phyloP scores from a whole-genome alignment of 2,329 filamentous ascomycete genomes.

The Chaetomiaceae sp. region DNA sequence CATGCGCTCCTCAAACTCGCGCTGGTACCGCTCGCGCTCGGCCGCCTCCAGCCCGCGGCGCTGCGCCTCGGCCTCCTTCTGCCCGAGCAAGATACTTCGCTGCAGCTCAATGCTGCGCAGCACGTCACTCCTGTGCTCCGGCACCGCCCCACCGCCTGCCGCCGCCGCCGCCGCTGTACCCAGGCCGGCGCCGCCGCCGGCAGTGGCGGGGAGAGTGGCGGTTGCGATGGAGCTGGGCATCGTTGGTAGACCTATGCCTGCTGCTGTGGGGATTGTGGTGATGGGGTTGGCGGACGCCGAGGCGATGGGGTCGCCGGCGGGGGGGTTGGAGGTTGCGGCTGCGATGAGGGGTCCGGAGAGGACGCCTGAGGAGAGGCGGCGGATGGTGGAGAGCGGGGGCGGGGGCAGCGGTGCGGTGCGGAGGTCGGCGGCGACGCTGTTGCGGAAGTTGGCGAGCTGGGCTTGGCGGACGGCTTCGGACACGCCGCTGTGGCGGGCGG shows the following conservation, averaged over 20 bases:
- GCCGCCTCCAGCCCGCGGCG: constrained; percentile 52
- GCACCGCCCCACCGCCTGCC: not conserved
- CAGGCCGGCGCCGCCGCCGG: too few relatives aligned
- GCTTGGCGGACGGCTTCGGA: constrained; percentile 44
- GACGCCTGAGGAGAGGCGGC: not conserved
- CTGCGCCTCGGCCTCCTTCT: constrained; percentile 57
- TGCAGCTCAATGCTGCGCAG: constrained; percentile 48
- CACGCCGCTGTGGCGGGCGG: constrained; percentile 38
- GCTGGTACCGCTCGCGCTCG: constrained; percentile 53
- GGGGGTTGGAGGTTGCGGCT: too few relatives aligned
- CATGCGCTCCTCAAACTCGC: constrained; percentile 68
- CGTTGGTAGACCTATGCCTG: too few relatives aligned
- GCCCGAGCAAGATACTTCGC: constrained; percentile 51
- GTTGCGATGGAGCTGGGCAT: too few relatives aligned
- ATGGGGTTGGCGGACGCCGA: not conserved
- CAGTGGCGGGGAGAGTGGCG: too few relatives aligned
- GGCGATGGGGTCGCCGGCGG: too few relatives aligned
- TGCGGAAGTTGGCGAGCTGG: constrained; percentile 61
- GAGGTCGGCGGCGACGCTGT: constrained; percentile 59
- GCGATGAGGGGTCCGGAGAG: too few relatives aligned
- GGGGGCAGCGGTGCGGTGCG: constrained; percentile 34
- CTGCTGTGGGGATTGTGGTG: not conserved
- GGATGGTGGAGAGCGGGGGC: not conserved
- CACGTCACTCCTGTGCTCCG: constrained; percentile 24
- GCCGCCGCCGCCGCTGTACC: not conserved